A percentile compares a stretch with the other conserved stretches of the same genome.
Evolutionary conservation across 192 early-diverging fungal genomes (phyloP).

Genomic region (Umbelopsis vinacea): DNA sequence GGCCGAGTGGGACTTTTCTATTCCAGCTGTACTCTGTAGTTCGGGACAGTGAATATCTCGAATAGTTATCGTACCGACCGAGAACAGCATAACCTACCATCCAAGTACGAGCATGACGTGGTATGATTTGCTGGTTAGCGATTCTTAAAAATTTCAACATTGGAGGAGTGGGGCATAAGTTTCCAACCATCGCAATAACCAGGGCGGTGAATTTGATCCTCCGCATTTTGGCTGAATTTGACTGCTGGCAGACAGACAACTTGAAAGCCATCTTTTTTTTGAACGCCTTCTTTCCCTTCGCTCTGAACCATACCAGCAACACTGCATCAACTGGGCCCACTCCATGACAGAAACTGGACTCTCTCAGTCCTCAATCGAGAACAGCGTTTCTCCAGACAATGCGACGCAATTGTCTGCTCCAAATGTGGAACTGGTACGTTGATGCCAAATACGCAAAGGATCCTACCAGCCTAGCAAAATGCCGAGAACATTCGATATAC

Average conservation of each 20-base stretch:
- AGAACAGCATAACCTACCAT: background rate
- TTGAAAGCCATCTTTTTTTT: background rate
- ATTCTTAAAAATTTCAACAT: conserved; percentile 6
- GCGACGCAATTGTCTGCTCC: background rate
- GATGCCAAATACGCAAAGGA: background rate
- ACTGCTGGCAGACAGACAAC: background rate
- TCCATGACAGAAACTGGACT: conserved; percentile 19
- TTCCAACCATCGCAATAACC: background rate
- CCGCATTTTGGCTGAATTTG: background rate
- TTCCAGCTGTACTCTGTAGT: conserved; percentile 12
- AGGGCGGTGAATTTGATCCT: conserved; percentile 4
- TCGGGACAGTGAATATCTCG: background rate
- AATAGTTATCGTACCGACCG: background rate
- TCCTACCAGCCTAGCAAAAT: background rate
- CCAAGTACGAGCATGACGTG: conserved; percentile 11
- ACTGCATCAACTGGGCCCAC: background rate
- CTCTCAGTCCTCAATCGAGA: background rate
- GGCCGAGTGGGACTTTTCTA: conserved; percentile 19
- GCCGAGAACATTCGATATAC: background rate
- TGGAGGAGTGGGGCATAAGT: background rate
- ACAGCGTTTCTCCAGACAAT: background rate
- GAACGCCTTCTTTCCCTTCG: background rate
- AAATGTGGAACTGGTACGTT: background rate
- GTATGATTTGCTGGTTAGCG: background rate
- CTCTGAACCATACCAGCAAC: background rate